A percentile compares a stretch with the other conserved stretches of the same genome.
Evolutionary conservation across 1,139 yeast species (phyloP).

Genomic region (Geotrichum candidum): DNA sequence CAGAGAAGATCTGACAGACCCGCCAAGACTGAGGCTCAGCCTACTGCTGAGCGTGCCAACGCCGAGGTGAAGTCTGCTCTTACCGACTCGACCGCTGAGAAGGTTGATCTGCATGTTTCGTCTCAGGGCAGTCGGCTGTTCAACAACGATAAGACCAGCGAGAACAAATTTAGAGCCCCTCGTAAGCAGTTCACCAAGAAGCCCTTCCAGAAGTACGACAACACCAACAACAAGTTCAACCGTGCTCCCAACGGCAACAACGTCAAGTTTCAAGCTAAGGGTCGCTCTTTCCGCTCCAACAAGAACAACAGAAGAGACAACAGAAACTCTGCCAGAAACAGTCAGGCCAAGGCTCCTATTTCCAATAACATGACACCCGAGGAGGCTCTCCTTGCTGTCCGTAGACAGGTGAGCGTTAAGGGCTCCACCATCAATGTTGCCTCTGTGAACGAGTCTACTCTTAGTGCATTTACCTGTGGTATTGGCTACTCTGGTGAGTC

Average conservation of each 20-base stretch:
- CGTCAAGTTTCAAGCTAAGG: slow-evolving; percentile 1
- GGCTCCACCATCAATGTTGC: slow-evolving; percentile 9
- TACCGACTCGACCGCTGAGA: slow-evolving; percentile 16
- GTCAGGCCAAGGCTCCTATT: background rate
- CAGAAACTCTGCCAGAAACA: background rate
- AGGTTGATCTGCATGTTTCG: slow-evolving; percentile 22
- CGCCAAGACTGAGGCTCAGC: slow-evolving; percentile 1
- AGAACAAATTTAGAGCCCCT: background rate
- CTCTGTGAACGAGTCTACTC: slow-evolving; percentile 6
- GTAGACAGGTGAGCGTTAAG: slow-evolving; percentile 1
- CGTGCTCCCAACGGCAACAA: background rate
- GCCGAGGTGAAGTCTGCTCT: slow-evolving; percentile 8
- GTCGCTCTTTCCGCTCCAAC: slow-evolving; percentile 8
- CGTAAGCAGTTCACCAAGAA: background rate
- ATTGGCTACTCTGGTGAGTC: slow-evolving; percentile 14
- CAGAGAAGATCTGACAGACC: background rate
- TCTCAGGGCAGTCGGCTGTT: slow-evolving; percentile 15
- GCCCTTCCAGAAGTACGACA: slow-evolving; percentile 10
- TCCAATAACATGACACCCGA: slow-evolving; percentile 10
- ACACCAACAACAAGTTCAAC: background rate
- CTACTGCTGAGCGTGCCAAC: background rate
- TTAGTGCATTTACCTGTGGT: slow-evolving; percentile 13
- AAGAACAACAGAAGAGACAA: slow-evolving; percentile 1
- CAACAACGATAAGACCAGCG: slow-evolving; percentile 1
- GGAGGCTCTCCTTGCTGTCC: slow-evolving; percentile 10